Evolutionary conservation across 805 yeast genomes (phyloP), one percentile per base, ranked within the genome.

Genomic region (Lipomyces chichibuensis): DNA sequence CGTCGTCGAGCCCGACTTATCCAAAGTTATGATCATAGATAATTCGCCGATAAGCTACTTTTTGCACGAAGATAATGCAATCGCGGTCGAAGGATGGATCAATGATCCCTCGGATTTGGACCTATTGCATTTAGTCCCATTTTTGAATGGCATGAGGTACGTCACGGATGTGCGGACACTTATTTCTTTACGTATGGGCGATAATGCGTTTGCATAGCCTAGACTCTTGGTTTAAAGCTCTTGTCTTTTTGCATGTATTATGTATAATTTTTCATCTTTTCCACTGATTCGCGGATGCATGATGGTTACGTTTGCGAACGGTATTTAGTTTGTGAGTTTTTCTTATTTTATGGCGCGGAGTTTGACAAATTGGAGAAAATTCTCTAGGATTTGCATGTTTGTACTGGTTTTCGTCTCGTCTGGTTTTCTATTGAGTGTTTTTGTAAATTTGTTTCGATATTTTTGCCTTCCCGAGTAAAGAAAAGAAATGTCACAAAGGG

Each of bases 21-120:
- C 88, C 67, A 85, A 86, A 72, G 85, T 90, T 52, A 81, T 94
- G 65, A 88, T 95, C 49, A 84, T 95, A 60, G 99, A 95, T 79
- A 95, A 95, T 79, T 92, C 97, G 11, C 98, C 98, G 0, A 85
- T 92, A 32, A 89, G 96, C 74, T 95, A 91, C 76, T 88, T 91
- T 17, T 79, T 86, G 76, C 93, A 94, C 77, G 91, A 87, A 66
- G 88, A 88, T 71, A 95, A 95, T 75, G 99, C 97, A 1, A 88
- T 95, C 27, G 87, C 89, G 80, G 92, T 95, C 6, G 97, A 93
- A 78, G 98, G 99, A 57, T 95, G 99, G 99, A 92, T 95, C 69
- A 91, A 90, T 75, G 99, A 95, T 78, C 97, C 96, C n/a, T 85
- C 88, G 49, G 99, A 95, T 75, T 81, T 88, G 27, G 97, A 92